Base-by-base conservation (phyloP, 2,329 filamentous ascomycete genomes). In the Colletotrichum kahawae region DNA sequence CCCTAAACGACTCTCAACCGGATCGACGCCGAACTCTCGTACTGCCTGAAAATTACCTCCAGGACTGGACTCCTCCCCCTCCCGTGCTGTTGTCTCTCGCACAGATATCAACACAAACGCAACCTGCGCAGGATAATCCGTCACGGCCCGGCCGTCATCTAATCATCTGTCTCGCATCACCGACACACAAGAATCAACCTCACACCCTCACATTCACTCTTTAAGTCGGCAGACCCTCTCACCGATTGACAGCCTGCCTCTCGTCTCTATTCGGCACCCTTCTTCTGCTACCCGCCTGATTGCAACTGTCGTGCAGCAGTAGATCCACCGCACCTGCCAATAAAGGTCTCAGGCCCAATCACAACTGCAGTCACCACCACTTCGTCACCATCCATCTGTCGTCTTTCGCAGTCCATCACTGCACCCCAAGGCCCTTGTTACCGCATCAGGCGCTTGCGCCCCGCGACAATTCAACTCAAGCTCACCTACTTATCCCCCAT, bases 61-160 rank as follows among this genome's bases (percentile, higher is more conserved):
- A 60, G 60, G 76, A 78, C 78, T 76, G 75, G 77, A 73, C 68
- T 79, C 67, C 76, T 77, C 66, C 67, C 76, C 76, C 66, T 60
- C 69, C 59, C 34, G 43, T 38, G 54, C 65, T 74, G 71, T 68
- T 21, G 43, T 29, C 27, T 33, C 34, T 67, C 63, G 54, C 74
- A 70, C 69, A 66, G 36, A 51, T 43, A 27, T n/a, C 24, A 64
- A 66, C 59, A 29, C 34, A 36, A 21, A 51, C 43, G 13, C 63
- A 65, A 27, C 36, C 24, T n/a, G 51, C 38, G 51, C 51, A 70
- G 51, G 59, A 67, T 56, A 60, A 48, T 62, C 66, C 62, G 64
- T 68, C 63, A 74, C 67, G 67, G 51, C 69, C 62, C 31, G 34
- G 33, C n/a, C 59, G 65, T 67, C 74, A 66, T 62, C 60, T 70